Percentiles rank a stretch among this genome's conserved stretches.
phyloP scores from a whole-genome alignment of 805 yeast genomes.

The Yarrowia sp. region DNA sequence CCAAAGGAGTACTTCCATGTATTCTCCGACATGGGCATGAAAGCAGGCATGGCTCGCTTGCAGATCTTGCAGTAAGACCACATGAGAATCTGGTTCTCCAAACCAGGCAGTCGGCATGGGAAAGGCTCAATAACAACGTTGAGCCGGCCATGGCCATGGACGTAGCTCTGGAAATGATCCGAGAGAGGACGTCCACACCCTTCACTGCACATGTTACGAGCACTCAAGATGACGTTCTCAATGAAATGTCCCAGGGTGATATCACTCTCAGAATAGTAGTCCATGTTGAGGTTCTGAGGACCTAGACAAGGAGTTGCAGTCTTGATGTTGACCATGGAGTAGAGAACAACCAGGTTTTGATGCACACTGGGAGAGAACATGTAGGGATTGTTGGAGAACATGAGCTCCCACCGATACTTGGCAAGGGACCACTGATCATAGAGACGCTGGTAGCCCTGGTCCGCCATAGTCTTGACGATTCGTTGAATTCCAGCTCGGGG shows the following conservation, averaged over 20 bases:
- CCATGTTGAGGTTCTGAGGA: constrained; percentile 79
- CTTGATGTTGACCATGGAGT: constrained; percentile 76
- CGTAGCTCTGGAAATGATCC: constrained; percentile 82
- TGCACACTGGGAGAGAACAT: constrained; percentile 68
- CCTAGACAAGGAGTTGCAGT: constrained; percentile 92
- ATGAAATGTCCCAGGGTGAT: constrained; percentile 84
- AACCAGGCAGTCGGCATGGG: constrained; percentile 54
- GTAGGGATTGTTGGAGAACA: constrained; percentile 50
- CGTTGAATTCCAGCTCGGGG: constrained; percentile 44
- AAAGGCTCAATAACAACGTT: constrained; percentile 69
- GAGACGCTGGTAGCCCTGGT: constrained; percentile 35
- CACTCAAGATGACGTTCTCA: constrained; percentile 71
- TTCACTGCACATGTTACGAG: constrained; percentile 62
- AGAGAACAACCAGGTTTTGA: constrained; percentile 72
- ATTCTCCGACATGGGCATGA: constrained; percentile 71
- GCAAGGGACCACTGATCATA: constrained; percentile 40
- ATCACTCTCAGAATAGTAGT: constrained; percentile 87
- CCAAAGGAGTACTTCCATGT: constrained; percentile 93
- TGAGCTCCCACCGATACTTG: constrained; percentile 66
- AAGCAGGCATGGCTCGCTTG: constrained; percentile 65
- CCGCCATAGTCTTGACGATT: constrained; percentile 40
- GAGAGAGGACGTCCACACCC: constrained; percentile 69
- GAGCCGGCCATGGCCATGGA: constrained; percentile 79
- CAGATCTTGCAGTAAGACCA: constrained; percentile 92
- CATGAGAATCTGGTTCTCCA: constrained; percentile 67